A percentile compares a stretch with the other conserved stretches of the same genome.
Evolutionary conservation across 2,329 filamentous ascomycete species (phyloP).

Genomic region (Cyphellophora europaea): DNA sequence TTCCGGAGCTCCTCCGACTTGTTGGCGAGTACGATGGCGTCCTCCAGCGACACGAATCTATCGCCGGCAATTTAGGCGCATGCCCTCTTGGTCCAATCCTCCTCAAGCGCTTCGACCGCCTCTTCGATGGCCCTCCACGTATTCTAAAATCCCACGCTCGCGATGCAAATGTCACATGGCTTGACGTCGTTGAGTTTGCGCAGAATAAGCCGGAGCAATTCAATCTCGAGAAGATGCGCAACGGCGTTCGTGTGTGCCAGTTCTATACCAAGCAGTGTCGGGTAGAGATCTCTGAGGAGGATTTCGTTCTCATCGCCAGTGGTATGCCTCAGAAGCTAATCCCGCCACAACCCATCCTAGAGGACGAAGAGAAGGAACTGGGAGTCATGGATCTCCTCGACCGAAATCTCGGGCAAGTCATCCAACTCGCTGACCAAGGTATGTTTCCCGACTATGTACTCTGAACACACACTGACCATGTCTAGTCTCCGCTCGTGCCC

Average conservation of each 20-base stretch:
- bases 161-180: conserved; percentile 62
- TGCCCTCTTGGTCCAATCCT: conserved; percentile 73
- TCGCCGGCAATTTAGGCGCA: conserved; percentile 76
- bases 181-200: conserved; percentile 78
- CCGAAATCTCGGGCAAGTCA: conserved; percentile 64
- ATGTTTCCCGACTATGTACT: conserved; percentile 14
- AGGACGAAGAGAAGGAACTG: conserved; percentile 78
- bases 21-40: conserved; percentile 78
- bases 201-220: conserved; percentile 73
- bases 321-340: conserved; percentile 76
- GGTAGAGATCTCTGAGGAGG: conserved; percentile 80
- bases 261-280: conserved; percentile 73
- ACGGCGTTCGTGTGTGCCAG: conserved; percentile 64
- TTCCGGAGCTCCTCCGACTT: conserved; percentile 62
- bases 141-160: conserved; percentile 55
- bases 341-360: conserved; percentile 68
- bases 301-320: conserved; percentile 74
- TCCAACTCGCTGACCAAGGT: conserved; percentile 72
- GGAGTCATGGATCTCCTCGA: conserved; percentile 78
- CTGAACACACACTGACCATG: conserved; percentile 4
- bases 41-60: conserved; percentile 73
- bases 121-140: conserved; percentile 73
- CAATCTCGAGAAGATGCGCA: conserved; percentile 57
- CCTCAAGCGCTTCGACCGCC: conserved; percentile 74
- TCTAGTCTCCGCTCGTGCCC: conserved; percentile 57